Base-by-base conservation (phyloP, 2,329 filamentous ascomycete genomes). In the Cadophora gregata region DNA sequence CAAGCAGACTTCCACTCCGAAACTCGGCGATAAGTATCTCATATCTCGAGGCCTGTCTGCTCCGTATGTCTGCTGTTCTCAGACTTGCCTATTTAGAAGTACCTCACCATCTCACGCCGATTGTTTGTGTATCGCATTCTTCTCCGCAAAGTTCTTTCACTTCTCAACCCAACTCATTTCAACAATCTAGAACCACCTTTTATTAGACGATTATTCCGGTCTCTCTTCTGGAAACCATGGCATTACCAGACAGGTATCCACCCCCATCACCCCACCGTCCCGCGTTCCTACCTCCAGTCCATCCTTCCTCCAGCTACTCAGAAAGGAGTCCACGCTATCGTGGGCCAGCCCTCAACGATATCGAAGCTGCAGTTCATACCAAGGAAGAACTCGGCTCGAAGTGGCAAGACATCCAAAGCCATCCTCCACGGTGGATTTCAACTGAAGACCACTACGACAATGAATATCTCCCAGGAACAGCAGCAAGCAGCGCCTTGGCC, bases 241-340 rank as follows among this genome's bases (percentile, higher is more conserved):
- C 59, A 50, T 50, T 36, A 50, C 38, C 25, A 36, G 59, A 61
- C 50, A 50, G 38, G 59, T 61, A 61, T 60, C 50, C 27, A 53
- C 27, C 27, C 31, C 51, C 29, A 21, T 56, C 51, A 56, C 51
- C 51, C 42, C 59, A 50, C 38, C 59, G 59, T 38, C 6, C 21
- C 19, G n/a, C 25, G 9, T 27, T 48, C 12, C 25, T 36, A 38
- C 36, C 59, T 42, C 45, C 59, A 33, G 21, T 12, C 14, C 36
- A 29, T 42, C 25, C 31, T 25, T 25, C 55, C 33, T 59, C 55
- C 33, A 59, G 31, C 16, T 50, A 50, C 25, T 19, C 38, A 16
- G 59, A 50, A 10, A 27, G 59, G 38, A 45, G 45, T 29, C 45
- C 59, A 45, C 25, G 38, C 4, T 61, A 12, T 47, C 38, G 42